Evolutionary conservation across 805 yeast species (phyloP).

Genomic region (Pichia kluyveri): DNA sequence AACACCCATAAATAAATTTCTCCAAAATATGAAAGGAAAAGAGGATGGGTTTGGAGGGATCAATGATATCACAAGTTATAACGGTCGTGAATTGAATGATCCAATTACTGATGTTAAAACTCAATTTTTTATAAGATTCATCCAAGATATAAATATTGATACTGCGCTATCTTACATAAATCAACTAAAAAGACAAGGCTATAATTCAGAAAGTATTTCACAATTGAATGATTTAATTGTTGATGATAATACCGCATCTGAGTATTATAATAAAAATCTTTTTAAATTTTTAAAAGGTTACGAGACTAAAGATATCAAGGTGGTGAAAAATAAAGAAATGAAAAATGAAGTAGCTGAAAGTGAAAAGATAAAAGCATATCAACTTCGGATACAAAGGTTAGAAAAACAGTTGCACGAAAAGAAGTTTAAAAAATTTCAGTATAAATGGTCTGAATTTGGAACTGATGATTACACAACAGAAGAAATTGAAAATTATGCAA

Average conservation of each 20-base stretch:
- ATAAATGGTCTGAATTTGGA: constrained; percentile 23
- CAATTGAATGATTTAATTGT: constrained; percentile 1
- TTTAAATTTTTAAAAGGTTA: constrained; percentile 38
- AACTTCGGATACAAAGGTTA: constrained; percentile 62
- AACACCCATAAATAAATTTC: constrained; percentile 22
- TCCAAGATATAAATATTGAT: constrained; percentile 17
- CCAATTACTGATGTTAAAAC: not conserved
- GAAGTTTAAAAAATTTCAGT: constrained; percentile 45
- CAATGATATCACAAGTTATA: not conserved
- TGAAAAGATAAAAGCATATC: constrained; percentile 52
- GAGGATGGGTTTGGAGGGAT: constrained; percentile 20
- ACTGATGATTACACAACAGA: not conserved
- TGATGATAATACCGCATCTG: constrained; percentile 16
- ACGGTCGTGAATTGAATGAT: not conserved
- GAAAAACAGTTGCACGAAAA: constrained; percentile 73
- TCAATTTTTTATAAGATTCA: not conserved
- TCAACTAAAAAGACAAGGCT: not conserved
- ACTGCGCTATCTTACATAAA: constrained; percentile 20
- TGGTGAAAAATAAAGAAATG: not conserved
- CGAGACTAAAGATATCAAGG: constrained; percentile 26
- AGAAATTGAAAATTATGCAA: not conserved
- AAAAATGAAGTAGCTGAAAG: not conserved
- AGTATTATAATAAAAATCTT: constrained; percentile 31
- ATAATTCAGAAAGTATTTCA: not conserved
- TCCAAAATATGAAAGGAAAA: constrained; percentile 27